Base-by-base conservation (phyloP, 1,284 basidiomycete genomes). In the Fereydounia khargensis region DNA sequence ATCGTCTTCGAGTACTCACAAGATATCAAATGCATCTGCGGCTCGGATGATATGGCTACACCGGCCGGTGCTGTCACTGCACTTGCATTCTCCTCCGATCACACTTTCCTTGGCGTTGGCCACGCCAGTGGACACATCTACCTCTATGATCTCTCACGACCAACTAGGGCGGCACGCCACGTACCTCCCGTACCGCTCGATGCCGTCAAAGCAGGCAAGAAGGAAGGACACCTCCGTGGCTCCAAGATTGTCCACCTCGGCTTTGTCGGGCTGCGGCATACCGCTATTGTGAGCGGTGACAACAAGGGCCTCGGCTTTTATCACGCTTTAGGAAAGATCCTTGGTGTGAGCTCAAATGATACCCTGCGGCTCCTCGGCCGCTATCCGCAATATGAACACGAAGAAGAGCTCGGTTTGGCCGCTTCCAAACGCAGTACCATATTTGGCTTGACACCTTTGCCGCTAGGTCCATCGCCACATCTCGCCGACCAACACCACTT, bases 291-390 rank as follows among this genome's bases (percentile, higher is more conserved):
- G 27, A 88, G 87, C 9, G 89, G 90, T 1, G 95, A 98, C 74
- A 88, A 92, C 50, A 80, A 84, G 53, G 95, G 95, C 0, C 81
- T 97, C 4, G 88, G 90, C 0, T 98, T 99, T 78, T 97, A 91
- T 76, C 94, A 97, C 77, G 89, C 87, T 42, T 80, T 99, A 2
- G 92, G 95, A 16, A 92, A 90, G 70, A 87, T 98, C 6, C 81
- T 98, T 16, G 96, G 96, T 54, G 87, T 99, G 13, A 91, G 95
- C 43, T 92, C 91, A 8, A 87, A 88, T 32, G 95, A 99, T 74
- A 91, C 90, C 10, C 82, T 98, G 27, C 85, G 95, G 13, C 89
- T 99, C 52, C 82, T 97, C 4, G 95, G 95, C 0, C 87, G 86
- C 68, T 96, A 97, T 74, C 59, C 65, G 10, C 52, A 57, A 11